Base-by-base conservation (phyloP, 2,329 filamentous ascomycete species). In the Alternaria gaisen region DNA sequence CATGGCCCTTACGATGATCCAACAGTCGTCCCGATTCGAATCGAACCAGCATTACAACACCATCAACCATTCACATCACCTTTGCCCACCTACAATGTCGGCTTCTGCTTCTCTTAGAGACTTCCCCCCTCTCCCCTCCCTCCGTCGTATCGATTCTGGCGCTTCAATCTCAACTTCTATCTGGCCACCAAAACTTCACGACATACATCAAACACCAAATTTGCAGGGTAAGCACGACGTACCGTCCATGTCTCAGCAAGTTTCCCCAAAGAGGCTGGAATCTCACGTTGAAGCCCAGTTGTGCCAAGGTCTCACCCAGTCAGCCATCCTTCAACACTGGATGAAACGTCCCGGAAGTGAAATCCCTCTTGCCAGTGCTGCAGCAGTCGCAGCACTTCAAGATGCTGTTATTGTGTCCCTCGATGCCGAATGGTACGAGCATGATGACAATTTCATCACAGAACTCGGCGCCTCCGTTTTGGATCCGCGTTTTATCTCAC, bases 371-470 rank as follows among this genome's bases (percentile, higher is more conserved):
- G 16, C 18, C 40, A 59, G 30, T 41, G 30, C n/a, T 30, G 30
- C 44, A 14, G 43, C 51, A 16, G 41, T 32, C 16, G 5, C 24
- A 6, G 20, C 36, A 3, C 56, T 62, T 18, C 56, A 36, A 18
- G 43, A 68, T 16, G 63, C 65, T 3, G 36, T 68, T 7, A 56
- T 71, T 10, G 51, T 71, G 4, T 60, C 58, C 3, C 24, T 67
- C 5, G 67, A 70, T 30, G 57, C 51, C 3, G 69, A 71, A 32
- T 71, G 66, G 67, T 70, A 47, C 24, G 66, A 70, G 41, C 53
- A 63, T 10, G 57, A 57, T 20, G n/a, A 46, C 0, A 18, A 34
- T 1, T 32, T 53, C 22, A 60, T 69, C 38, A 71, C 69, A 1
- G 69, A 71, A 32, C 32, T 71, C 3, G 69, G 69, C 1, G 20